Evolutionary conservation across 768 basidiomycete genomes (phyloP), one percentile per base, ranked within the genome.

Genomic region (Coprinellus aureogranulatus): DNA sequence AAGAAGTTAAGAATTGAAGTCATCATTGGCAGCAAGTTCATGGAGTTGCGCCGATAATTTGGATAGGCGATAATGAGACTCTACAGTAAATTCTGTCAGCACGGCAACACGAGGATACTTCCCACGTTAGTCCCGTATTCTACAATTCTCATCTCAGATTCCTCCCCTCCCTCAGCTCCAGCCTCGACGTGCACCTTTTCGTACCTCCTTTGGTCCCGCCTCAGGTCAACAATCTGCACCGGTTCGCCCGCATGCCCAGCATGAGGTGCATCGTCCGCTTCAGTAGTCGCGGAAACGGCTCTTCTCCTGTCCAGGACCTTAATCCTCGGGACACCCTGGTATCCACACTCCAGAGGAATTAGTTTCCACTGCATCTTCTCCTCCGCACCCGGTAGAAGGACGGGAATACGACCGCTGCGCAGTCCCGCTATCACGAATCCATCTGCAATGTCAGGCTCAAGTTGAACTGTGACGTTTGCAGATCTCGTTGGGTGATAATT

Each of bases 381-480:
- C 68, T 92, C 90, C 26, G 78, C 74, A 4, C 87, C 87, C 0
- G 93, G 88, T 42, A 90, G 74, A n/a, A 98, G 73, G 45, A 88
- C 72, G 2, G 91, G 86, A 9, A 92, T 61, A 10, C 85, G 81
- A 2, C 85, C 84, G 49, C 75, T 81, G 47, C 90, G 77, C 34
- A 89, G 67, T 0, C 95, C 94, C 2, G 90, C 82, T 42, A 94
- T 83, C 16, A 94, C 84, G 69, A 97, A 96, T n/a, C 80, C 77
- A 41, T 91, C 90, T 12, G 80, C 71, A 0, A 72, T 59, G 16
- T 88, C 86, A 1, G 85, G 78, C 54, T 96, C 93, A 27, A 94
- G 77, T 31, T 87, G 83, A 9, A 94, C 78, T 11, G 82, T 76
- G 31, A 95, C 70, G 61, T 86, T 86, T 0, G 89, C 88, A 2